Evolutionary conservation across 2,329 filamentous ascomycete species (phyloP).

Genomic region (Ophiostoma montium): DNA sequence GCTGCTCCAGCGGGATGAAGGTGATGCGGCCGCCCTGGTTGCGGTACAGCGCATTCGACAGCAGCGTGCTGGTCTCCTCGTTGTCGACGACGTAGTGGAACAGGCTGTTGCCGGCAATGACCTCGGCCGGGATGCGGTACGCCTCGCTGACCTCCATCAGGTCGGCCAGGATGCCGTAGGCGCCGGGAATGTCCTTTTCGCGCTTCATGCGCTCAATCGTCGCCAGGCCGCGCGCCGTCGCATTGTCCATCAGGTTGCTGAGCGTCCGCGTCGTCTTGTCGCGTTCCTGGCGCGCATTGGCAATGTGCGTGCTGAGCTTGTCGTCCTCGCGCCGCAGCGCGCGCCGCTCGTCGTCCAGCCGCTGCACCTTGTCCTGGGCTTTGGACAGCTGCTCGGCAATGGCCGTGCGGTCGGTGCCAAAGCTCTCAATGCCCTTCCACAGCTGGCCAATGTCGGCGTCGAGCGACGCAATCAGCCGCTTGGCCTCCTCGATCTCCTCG

Average conservation of each 20-base stretch:
- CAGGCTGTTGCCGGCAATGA: conserved; percentile 79
- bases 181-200: conserved; percentile 66
- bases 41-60: conserved; percentile 66
- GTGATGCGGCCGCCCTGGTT: conserved; percentile 77
- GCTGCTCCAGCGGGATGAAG: conserved; percentile 81
- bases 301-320: conserved; percentile 64
- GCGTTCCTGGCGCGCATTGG: conserved; percentile 61
- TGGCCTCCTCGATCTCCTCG: conserved; percentile 51
- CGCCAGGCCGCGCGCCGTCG: conserved; percentile 75
- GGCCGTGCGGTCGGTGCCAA: conserved; percentile 57
- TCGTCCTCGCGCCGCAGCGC: conserved; percentile 80
- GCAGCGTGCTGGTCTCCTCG: conserved; percentile 68
- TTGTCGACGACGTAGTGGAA: conserved; percentile 96
- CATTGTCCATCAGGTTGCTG: conserved; percentile 76
- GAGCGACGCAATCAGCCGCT: conserved; percentile 31
- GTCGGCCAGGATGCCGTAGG: conserved; percentile 86
- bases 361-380: conserved; percentile 66
- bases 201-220: conserved; percentile 71
- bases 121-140: conserved; percentile 81
- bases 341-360: conserved; percentile 74
- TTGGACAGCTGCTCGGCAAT: conserved; percentile 61
- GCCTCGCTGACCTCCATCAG: conserved; percentile 75
- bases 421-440: conserved; percentile 67
- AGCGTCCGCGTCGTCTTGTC: conserved; percentile 65
- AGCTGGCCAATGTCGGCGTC: conserved; percentile 56